A percentile compares a stretch with the other conserved stretches of the same genome.
Evolutionary conservation across 768 basidiomycete species (phyloP).

Genomic region (Trametes sanguinea): DNA sequence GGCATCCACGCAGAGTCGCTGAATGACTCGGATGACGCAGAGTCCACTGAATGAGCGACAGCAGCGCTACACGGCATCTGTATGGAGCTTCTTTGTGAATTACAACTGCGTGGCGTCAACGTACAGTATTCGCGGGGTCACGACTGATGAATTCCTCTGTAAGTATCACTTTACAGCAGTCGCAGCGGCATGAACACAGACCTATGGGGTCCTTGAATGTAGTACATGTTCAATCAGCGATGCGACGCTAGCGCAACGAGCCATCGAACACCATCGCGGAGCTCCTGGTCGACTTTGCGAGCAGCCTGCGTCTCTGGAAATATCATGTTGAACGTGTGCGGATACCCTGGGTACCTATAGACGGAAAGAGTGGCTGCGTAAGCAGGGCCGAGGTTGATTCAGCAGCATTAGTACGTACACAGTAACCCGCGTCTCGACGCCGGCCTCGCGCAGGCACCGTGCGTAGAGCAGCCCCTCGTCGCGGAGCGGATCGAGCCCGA

Average conservation of each 20-base stretch:
- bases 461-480: conserved; percentile 25
- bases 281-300: not conserved
- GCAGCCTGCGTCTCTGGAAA: conserved; percentile 1
- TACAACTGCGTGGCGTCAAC: too few relatives aligned
- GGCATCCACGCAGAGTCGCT: too few relatives aligned
- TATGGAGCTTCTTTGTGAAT: too few relatives aligned
- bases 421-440: conserved; percentile 12
- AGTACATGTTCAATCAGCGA: too few relatives aligned
- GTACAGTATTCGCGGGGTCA: too few relatives aligned
- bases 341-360: not conserved
- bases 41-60: too few relatives aligned
- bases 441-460: conserved; percentile 18
- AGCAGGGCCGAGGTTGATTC: not conserved
- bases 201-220: too few relatives aligned
- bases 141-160: too few relatives aligned
- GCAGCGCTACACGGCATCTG: too few relatives aligned
- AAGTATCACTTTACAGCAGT: too few relatives aligned
- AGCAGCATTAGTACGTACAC: conserved; percentile 10
- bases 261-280: not conserved
- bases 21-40: too few relatives aligned
- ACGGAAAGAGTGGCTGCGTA: not conserved
- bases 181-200: too few relatives aligned
- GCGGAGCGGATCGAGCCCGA: conserved; percentile 26
- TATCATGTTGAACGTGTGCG: not conserved
- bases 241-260: not conserved